Conservation (phyloP, 805 yeast genomes). For the Candida silvatica region DNA sequence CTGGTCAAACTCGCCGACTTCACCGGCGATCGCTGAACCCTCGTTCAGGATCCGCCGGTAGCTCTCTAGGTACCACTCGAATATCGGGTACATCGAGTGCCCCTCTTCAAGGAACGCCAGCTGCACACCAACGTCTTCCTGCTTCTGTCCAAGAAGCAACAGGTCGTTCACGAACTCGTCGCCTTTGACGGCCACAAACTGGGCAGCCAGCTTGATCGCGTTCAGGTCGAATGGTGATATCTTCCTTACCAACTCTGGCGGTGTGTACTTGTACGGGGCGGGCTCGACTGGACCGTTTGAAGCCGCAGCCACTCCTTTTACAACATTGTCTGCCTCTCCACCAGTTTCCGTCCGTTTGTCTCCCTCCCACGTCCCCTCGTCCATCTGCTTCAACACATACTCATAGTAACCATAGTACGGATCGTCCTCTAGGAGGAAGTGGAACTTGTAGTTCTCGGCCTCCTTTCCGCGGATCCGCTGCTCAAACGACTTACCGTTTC, state of each 20-base stretch:
- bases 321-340: slow-evolving; percentile 1
- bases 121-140: slow-evolving; percentile 35
- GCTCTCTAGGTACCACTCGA: slow-evolving; percentile 41
- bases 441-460: slow-evolving; percentile 42
- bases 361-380: slow-evolving; percentile 8
- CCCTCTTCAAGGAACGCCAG: slow-evolving; percentile 55
- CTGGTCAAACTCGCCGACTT: slow-evolving; percentile 17
- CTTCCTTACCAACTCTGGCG: slow-evolving; percentile 20
- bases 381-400: slow-evolving; percentile 31
- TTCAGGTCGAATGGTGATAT: slow-evolving; percentile 60
- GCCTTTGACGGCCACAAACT: slow-evolving; percentile 57
- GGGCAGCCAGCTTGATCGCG: slow-evolving; percentile 64
- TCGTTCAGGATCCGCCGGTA: slow-evolving; percentile 35
- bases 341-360: background rate
- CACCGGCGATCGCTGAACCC: slow-evolving; percentile 9
- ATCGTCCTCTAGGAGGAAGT: slow-evolving; percentile 50
- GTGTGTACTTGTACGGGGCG: slow-evolving; percentile 18
- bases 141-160: slow-evolving; percentile 14
- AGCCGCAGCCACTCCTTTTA: slow-evolving; percentile 2
- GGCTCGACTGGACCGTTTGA: slow-evolving; percentile 5
- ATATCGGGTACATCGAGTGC: slow-evolving; percentile 56
- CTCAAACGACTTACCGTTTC: slow-evolving; percentile 66
- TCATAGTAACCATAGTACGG: slow-evolving; percentile 51
- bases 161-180: slow-evolving; percentile 32
- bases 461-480: slow-evolving; percentile 41